Base-by-base conservation (phyloP, 805 yeast species). In the Brettanomyces nanus region DNA sequence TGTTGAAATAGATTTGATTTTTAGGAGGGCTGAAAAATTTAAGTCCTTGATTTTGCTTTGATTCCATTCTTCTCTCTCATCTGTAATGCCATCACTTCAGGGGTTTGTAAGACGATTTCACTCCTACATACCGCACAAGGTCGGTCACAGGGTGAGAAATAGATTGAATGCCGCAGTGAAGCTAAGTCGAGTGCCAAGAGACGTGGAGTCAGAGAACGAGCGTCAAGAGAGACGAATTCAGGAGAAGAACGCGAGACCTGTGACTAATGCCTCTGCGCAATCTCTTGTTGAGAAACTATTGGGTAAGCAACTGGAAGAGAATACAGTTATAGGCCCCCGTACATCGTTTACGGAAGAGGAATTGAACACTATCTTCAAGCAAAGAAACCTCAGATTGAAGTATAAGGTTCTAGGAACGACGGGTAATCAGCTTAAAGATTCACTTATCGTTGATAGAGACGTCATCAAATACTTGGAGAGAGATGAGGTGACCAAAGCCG, bases 341-440 rank as follows among this genome's bases (percentile, higher is more conserved):
- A 53, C 59, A 2, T 23, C 35, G 3, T 49, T 61, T 25, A 43
- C 53, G 4, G 47, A 50, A 2, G 47, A 49, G 11, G 59, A 61
- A 33, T 36, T 61, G 4, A 36, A 45, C 11, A 41, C 29, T 6
- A 44, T 61, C 5, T 51, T 54, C 33, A 42, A 41, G 18, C 41
- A 43, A 17, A 48, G 46, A 28, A 59, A 77, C 45, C 59, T 62
- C 37, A 56, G 74, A 35, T 54, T 81, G 39, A 46, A 75, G 29
- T 71, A 71, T 49, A 64, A 69, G 3, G 59, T 80, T 5, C 51
- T 82, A 19, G 90, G 89, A 2, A 68, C 76, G 0, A 71, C 72
- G 22, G 75, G 71, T 4, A 64, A 63, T 21, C 82, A 76, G 50
- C 44, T 83, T 25, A 57, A 67, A 35, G 85, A 83, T 52, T 72